Evolutionary conservation across 1,284 basidiomycete species (phyloP).

Genomic region (Phaffia rhodozyma): DNA sequence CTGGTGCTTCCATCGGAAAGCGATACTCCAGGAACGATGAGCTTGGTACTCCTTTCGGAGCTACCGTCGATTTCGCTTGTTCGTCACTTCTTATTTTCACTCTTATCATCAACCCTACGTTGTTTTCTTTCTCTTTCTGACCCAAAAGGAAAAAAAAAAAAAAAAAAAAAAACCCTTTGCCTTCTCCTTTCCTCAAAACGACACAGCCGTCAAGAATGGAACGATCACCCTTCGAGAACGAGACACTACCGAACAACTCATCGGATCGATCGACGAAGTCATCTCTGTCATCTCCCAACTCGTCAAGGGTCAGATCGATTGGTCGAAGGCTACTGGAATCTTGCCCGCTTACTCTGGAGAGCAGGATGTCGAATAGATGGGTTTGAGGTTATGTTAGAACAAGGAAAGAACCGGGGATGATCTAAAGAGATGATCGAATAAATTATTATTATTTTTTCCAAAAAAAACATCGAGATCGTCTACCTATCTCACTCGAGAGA

Average conservation of each 20-base stretch:
- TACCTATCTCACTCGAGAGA: too few relatives aligned
- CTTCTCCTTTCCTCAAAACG: conserved; percentile 16
- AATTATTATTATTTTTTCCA: too few relatives aligned
- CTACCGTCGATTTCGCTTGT: conserved; percentile 97
- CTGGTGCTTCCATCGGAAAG: conserved; percentile 86
- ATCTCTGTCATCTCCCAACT: conserved; percentile 66
- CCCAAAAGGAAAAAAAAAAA: neutral
- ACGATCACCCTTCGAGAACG: conserved; percentile 89
- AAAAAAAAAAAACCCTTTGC: neutral
- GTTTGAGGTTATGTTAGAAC: neutral
- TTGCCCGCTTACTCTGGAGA: conserved; percentile 78
- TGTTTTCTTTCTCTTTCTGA: neutral
- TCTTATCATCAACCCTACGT: neutral
- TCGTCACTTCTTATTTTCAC: conserved; percentile 34
- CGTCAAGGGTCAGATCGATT: conserved; percentile 59
- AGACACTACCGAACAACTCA: conserved; percentile 85
- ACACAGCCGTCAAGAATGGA: conserved; percentile 63
- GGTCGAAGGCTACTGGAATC: conserved; percentile 61
- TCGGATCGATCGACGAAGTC: conserved; percentile 85
- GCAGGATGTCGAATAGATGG: conserved; percentile 53
- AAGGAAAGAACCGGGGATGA: neutral
- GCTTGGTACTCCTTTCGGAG: conserved; percentile 90
- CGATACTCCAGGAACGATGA: conserved; percentile 98
- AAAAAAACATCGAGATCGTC: too few relatives aligned
- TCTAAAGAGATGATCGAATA: too few relatives aligned